Base-by-base conservation (phyloP, 1,139 yeast species). In the Debaryomyces fabryi region DNA sequence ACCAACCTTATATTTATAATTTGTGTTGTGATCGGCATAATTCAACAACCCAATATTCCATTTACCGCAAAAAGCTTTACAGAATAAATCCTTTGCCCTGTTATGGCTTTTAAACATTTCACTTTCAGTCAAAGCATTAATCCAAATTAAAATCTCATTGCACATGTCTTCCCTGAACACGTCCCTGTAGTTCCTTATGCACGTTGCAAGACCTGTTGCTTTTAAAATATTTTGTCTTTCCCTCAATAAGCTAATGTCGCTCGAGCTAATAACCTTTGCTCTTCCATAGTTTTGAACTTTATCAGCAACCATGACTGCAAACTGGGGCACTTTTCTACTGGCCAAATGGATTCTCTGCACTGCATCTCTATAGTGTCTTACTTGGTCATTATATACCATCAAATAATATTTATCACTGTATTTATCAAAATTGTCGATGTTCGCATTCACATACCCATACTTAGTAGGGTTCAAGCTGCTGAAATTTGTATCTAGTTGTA, bases 161-260 rank as follows among this genome's bases (percentile, higher is more conserved):
- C 88, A 85, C 90, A 88, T 84, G 49, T 88, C 93, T 62, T 90
- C 96, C 47, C 96, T 72, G 60, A 88, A 86, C 7, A 81, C 70
- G 59, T 89, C 96, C 51, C 92, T 71, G 13, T 82, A 74, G 47
- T 85, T 79, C 52, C 91, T 69, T 12, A 90, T 84, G 42, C 89
- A 80, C 2, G 87, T 78, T 0, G 86, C 78, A 34, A 90, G 70
- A 0, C 91, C 90, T 0, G 88, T 85, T 1, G 81, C 69, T 30
- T 78, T 69, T 39, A 89, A 65, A 2, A 76, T 68, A 12, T 68
- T 67, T 57, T 86, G 88, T 39, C 86, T 71, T 36, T 75, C 79
- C 41, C 82, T 57, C 39, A 90, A 66, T 10, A 76, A 70, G 0
- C 65, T 67, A 7, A 86, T 58, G 56, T 84, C 75, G 8, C 71